These are phyloP conservation scores for Blastosporella zonata DNA, from an alignment of 1,284 basidiomycete genomes.

Conservation along the genomic window DNA sequence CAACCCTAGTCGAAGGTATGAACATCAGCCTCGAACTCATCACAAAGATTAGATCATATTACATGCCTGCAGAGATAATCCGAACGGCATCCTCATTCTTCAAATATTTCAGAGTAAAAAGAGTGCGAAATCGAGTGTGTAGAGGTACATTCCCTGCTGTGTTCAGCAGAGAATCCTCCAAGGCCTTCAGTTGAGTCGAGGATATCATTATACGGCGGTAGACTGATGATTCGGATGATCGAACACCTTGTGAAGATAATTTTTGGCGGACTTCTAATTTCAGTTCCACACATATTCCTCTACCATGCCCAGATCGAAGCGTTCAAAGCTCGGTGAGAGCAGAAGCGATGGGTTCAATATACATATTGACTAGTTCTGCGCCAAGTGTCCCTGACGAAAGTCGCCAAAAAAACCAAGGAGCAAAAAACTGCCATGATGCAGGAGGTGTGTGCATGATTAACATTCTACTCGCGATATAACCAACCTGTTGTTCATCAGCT, in stretches of 20 bases:
- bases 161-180: conserved; percentile 78
- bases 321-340: conserved; percentile 74
- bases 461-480: conserved; percentile 5
- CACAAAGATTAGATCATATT: conserved; percentile 11
- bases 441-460: conserved; percentile 52
- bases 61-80: conserved; percentile 82
- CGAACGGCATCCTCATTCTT: conserved; percentile 77
- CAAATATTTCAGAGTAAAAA: conserved; percentile 92
- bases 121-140: conserved; percentile 87
- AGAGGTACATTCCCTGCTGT: conserved; percentile 70
- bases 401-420: conserved; percentile 76
- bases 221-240: conserved; percentile 26
- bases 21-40: not conserved
- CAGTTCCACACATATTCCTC: conserved; percentile 18
- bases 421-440: conserved; percentile 85
- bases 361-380: conserved; percentile 12
- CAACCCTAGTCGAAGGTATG: conserved; percentile 57
- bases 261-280: conserved; percentile 33
- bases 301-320: conserved; percentile 84
- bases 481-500: conserved; percentile 42
- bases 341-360: conserved; percentile 12
- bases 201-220: conserved; percentile 23
- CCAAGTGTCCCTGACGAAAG: conserved; percentile 75
- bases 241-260: conserved; percentile 19
- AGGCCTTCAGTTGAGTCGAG: conserved; percentile 45